phyloP scores from a whole-genome alignment of 768 basidiomycete genomes.

The Psilocybe tampanensis region DNA sequence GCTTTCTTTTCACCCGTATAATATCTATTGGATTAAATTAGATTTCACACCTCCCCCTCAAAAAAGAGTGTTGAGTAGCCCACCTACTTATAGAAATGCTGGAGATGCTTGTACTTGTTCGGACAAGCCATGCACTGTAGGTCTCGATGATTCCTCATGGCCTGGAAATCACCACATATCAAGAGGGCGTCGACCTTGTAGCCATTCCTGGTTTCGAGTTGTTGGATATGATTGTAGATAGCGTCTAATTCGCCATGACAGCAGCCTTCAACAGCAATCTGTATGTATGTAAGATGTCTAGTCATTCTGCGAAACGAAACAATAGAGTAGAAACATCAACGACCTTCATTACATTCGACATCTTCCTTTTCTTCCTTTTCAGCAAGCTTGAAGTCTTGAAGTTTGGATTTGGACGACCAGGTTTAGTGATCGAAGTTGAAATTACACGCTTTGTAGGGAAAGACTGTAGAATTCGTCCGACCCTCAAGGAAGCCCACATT shows the following conservation, averaged over 20 bases:
- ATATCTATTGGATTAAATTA: conserved; percentile 53
- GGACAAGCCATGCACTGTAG: conserved; percentile 92
- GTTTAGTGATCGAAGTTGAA: no score
- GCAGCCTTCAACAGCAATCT: conserved; percentile 94
- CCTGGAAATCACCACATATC: conserved; percentile 96
- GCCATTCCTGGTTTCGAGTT: conserved; percentile 60
- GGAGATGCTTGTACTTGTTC: conserved; percentile 81
- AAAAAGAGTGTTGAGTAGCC: conserved; percentile 6
- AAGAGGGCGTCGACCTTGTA: conserved; percentile 84
- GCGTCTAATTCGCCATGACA: conserved; percentile 92
- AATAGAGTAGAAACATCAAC: background rate
- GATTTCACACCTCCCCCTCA: background rate
- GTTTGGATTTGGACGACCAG: no score
- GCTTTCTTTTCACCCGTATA: conserved; percentile 84
- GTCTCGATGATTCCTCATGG: conserved; percentile 83
- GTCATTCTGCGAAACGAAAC: background rate
- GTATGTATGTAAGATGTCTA: conserved; percentile 28
- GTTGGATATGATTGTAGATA: conserved; percentile 74
- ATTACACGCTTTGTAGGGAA: no score
- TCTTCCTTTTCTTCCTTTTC: no score
- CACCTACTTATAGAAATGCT: conserved; percentile 80
- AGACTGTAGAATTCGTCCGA: no score
- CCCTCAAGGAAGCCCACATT: no score
- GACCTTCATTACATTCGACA: conserved; percentile 8
- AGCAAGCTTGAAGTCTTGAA: no score